phyloP scores from a whole-genome alignment of 768 basidiomycete genomes.

The Mycena vitilis region DNA sequence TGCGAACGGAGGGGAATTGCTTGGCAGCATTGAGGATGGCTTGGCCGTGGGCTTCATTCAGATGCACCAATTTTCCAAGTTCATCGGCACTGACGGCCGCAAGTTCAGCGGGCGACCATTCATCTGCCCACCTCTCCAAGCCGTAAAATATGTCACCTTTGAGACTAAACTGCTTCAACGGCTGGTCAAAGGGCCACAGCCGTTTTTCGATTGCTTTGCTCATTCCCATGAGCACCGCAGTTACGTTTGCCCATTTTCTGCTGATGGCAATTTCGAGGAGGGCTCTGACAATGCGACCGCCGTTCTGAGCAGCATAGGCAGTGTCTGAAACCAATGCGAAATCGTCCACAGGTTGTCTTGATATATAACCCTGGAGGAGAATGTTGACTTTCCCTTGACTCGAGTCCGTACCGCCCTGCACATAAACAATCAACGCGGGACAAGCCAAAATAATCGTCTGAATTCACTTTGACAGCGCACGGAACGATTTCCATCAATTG shows the following conservation, averaged over 20 bases:
- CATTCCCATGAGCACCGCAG: slow-evolving; percentile 84
- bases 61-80: slow-evolving; percentile 82
- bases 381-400: slow-evolving; percentile 93
- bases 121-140: slow-evolving; percentile 84
- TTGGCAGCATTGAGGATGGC: slow-evolving; percentile 84
- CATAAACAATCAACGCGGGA: slow-evolving; percentile 30
- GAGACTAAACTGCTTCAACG: slow-evolving; percentile 83
- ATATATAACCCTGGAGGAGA: slow-evolving; percentile 91
- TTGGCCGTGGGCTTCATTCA: slow-evolving; percentile 87
- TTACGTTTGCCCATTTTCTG: slow-evolving; percentile 88
- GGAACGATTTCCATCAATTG: slow-evolving; percentile 74
- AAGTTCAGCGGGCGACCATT: slow-evolving; percentile 80
- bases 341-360: slow-evolving; percentile 83
- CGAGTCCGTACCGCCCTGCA: slow-evolving; percentile 72
- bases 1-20: slow-evolving; percentile 81
- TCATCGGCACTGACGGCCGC: slow-evolving; percentile 72
- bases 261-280: slow-evolving; percentile 95
- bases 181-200: slow-evolving; percentile 96
- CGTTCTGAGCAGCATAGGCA: slow-evolving; percentile 95
- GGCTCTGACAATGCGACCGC: slow-evolving; percentile 93
- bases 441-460: background rate
- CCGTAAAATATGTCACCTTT: slow-evolving; percentile 83
- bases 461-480: slow-evolving; percentile 79
- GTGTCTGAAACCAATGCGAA: slow-evolving; percentile 97
- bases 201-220: slow-evolving; percentile 94